Evolutionary conservation across 805 yeast genomes (phyloP), one percentile per base, ranked within the genome.

Genomic region (Schizosaccharomyces octosporus): DNA sequence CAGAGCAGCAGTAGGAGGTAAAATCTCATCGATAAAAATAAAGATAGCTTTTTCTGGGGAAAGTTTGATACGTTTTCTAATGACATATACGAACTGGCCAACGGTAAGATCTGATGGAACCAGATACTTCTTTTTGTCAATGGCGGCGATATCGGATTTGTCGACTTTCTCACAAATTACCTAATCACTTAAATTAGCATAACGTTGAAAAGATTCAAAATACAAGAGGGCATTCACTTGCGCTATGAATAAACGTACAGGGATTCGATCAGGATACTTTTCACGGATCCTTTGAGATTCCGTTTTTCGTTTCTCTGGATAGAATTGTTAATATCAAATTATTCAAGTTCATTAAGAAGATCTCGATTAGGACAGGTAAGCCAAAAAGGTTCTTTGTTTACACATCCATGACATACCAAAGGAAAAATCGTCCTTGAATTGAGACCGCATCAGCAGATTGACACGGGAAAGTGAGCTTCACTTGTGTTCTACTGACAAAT

Each of bases 31-130:
- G 65, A 93, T 95, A 72, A 93, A 93, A 66, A 93, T 88, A 73
- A 93, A 93, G 66, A 93, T 90, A 55, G 98, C 98, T 82, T 90
- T 89, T 73, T 93, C 98, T 36, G 95, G 85, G 59, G 96, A 95
- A 65, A 93, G 79, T 76, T 85, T 85, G 72, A 93, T 89, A 72
- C 98, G 84, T 75, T 90, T 89, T 74, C 98, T 83, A 67, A 93
- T 87, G 64, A 93, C 98, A 70, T 93, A 93, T 57, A 93, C 98
- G 75, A 93, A 90, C 73, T 93, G 98, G 55, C 98, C 98, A 63
- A 93, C 95, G 0, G 97, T 87, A 68, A 93, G 79, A 71, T 93
- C 98, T 32, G 89, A 83, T 6, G 98, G 98, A 11, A 93, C 98
- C 66, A 93, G 78, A 71, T 93, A 93, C 75, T 93, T 93, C 73